phyloP scores from a whole-genome alignment of 129 eudicot genomes.

The Flaveria bidentis region DNA sequence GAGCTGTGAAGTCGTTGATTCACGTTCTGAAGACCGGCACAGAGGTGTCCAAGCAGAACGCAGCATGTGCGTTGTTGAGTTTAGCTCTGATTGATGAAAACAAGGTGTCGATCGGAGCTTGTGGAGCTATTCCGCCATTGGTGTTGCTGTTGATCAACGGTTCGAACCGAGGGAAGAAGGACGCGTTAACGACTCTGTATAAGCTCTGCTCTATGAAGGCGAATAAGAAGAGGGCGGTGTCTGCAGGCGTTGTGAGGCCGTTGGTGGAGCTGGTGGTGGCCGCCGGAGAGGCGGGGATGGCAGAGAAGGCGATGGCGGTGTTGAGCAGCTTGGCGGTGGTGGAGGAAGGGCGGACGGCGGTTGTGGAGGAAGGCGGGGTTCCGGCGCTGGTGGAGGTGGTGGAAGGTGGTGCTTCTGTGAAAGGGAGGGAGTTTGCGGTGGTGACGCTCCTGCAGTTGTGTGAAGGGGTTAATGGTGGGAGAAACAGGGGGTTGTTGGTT shows the following conservation, averaged over 20 bases:
- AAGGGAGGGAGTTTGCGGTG: slow-evolving; percentile 88
- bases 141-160: slow-evolving; percentile 66
- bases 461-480: slow-evolving; percentile 47
- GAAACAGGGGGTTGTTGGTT: slow-evolving; percentile 72
- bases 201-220: slow-evolving; percentile 68
- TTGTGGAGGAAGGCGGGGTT: slow-evolving; percentile 76
- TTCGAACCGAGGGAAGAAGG: slow-evolving; percentile 74
- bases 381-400: slow-evolving; percentile 74
- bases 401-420: slow-evolving; percentile 64
- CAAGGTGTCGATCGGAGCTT: slow-evolving; percentile 78
- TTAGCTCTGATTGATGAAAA: slow-evolving; percentile 76
- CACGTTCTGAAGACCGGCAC: slow-evolving; percentile 88
- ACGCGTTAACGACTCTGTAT: slow-evolving; percentile 84
- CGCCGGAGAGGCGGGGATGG: slow-evolving; percentile 62
- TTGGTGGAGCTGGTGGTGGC: slow-evolving; percentile 70
- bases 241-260: slow-evolving; percentile 80
- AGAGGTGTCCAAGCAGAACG: slow-evolving; percentile 81
- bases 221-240: slow-evolving; percentile 85
- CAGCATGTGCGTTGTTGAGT: slow-evolving; percentile 80
- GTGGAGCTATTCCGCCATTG: slow-evolving; percentile 91
- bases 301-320: slow-evolving; percentile 93
- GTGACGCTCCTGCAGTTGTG: slow-evolving; percentile 65
- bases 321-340: slow-evolving; percentile 63
- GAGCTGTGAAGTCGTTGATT: slow-evolving; percentile 68
- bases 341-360: slow-evolving; percentile 63